A percentile compares a stretch with the other conserved stretches of the same genome.
These are phyloP conservation scores for Coemansia sp. DNA, from an alignment of 192 early-diverging fungal species.

Conservation along the genomic window DNA sequence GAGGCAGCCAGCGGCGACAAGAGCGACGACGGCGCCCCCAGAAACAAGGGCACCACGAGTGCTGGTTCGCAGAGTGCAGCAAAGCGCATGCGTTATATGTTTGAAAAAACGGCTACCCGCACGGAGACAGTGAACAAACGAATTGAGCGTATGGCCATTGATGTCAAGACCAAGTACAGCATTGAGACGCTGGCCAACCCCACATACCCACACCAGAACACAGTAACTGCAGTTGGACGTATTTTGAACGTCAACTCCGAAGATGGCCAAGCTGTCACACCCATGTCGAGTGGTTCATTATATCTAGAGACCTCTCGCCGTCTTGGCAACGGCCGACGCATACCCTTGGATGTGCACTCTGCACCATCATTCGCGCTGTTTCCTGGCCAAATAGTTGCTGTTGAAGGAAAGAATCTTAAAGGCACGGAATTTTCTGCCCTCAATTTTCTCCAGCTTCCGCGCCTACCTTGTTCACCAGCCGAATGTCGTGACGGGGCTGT, in stretches of 20 bases:
- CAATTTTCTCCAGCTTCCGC: conserved; percentile 61
- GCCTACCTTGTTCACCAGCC: conserved; percentile 51
- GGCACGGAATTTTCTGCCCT: conserved; percentile 60
- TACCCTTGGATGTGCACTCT: conserved; percentile 63
- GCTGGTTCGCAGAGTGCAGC: conserved; percentile 1
- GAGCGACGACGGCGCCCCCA: conserved; percentile 11
- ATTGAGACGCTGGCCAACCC: conserved; percentile 57
- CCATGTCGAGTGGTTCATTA: conserved; percentile 54
- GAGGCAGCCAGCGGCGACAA: conserved; percentile 23
- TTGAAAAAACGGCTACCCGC: conserved; percentile 43
- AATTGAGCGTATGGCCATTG: conserved; percentile 52
- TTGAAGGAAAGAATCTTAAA: conserved; percentile 66
- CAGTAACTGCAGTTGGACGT: conserved; percentile 71
- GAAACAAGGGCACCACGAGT: neutral
- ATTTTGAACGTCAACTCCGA: conserved; percentile 75
- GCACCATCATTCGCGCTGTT: conserved; percentile 73
- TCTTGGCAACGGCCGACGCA: conserved; percentile 70
- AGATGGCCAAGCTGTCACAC: conserved; percentile 49
- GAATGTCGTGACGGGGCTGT: conserved; percentile 9
- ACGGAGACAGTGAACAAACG: conserved; percentile 43
- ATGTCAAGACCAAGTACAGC: conserved; percentile 40
- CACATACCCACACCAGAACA: conserved; percentile 57
- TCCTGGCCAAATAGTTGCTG: conserved; percentile 84
- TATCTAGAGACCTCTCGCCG: conserved; percentile 79
- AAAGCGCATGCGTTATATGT: conserved; percentile 55